Conservation (phyloP, 768 basidiomycete genomes). For the Lactarius pseudohatsudake region DNA sequence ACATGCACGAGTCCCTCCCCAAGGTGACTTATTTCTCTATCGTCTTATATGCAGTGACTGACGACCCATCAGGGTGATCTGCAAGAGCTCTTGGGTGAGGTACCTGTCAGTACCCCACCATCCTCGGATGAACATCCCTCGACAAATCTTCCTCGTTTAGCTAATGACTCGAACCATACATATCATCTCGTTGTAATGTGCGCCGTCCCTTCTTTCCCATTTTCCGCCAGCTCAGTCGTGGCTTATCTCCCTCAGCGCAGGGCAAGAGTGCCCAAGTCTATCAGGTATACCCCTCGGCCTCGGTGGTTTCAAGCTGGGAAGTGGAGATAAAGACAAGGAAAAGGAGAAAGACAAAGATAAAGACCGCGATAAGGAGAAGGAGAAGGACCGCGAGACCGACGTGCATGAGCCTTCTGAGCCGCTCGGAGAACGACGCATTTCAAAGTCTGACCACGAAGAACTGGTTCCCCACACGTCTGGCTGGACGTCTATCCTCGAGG, state of each 20-base stretch:
- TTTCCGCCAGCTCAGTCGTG: background rate
- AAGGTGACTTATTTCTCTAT: constrained; percentile 46
- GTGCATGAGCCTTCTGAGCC: constrained; percentile 26
- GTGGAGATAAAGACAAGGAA: constrained; percentile 36
- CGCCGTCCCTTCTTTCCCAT: constrained; percentile 33
- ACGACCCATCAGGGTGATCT: constrained; percentile 58
- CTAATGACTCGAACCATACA: constrained; percentile 56
- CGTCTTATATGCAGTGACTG: background rate
- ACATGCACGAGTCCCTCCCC: constrained; percentile 82
- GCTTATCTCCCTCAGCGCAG: constrained; percentile 47
- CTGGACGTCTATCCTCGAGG: constrained; percentile 76
- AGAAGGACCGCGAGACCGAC: constrained; percentile 18
- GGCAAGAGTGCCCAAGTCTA: constrained; percentile 81
- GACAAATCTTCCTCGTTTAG: constrained; percentile 46
- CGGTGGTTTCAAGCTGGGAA: constrained; percentile 70
- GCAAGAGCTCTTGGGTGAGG: constrained; percentile 65
- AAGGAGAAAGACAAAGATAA: constrained; percentile 37
- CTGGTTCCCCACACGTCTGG: constrained; percentile 42
- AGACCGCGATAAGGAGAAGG: constrained; percentile 35
- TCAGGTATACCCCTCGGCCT: constrained; percentile 81
- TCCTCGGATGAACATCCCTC: constrained; percentile 29
- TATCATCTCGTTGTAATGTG: constrained; percentile 81
- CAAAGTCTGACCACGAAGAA: constrained; percentile 33
- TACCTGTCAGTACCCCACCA: constrained; percentile 44
- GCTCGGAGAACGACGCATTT: constrained; percentile 31